Base-by-base conservation (phyloP, 1,284 basidiomycete species). In the Puccinia horiana region DNA sequence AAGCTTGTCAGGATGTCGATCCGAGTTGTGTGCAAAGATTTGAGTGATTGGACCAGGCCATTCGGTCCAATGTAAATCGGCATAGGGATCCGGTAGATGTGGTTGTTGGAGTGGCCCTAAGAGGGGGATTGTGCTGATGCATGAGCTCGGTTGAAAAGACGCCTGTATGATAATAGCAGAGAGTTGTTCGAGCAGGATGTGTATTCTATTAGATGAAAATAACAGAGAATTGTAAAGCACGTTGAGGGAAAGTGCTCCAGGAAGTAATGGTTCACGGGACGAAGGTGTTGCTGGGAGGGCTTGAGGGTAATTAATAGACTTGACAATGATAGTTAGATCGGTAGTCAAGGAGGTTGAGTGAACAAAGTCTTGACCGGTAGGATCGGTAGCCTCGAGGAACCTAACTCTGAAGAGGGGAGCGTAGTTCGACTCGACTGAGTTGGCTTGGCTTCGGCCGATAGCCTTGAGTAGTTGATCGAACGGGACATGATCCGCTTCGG, bases 11-110 rank as follows among this genome's bases (percentile, higher is more conserved):
- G 95, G 95, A 87, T 91, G 91, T 82, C 89, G 88, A 29, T 90
- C 89, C 16, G 95, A 93, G 88, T 97, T 94, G 75, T 89, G 88
- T 65, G 94, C 92, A 88, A 98, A 96, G 73, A 98, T 91, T 87
- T 97, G 93, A 54, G 97, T 94, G 86, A 98, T 94, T 29, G 97
- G 94, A 54, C 97, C 97, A 86, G 95, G 94, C 91, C 92, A 99
- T 80, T 93, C 95, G 87, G 95, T 97, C 95, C 96, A 99, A 86
- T 98, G 91, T 58, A 99, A 90, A 87, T 99, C 93, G 14, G 91
- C 92, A 18, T 91, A 91, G 1, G 97, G 95, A 86, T 94, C 90
- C 0, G 97, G 97, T 20, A 99, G 90, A 73, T 90, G 89, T 2
- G 88, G 88, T 79, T 90, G 90, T 88, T 98, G 95, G 11, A 88